Evolutionary conservation across 257 asterid species (phyloP), one percentile per base, ranked within the genome.

Genomic region (Lithospermum erythrorhizon): DNA sequence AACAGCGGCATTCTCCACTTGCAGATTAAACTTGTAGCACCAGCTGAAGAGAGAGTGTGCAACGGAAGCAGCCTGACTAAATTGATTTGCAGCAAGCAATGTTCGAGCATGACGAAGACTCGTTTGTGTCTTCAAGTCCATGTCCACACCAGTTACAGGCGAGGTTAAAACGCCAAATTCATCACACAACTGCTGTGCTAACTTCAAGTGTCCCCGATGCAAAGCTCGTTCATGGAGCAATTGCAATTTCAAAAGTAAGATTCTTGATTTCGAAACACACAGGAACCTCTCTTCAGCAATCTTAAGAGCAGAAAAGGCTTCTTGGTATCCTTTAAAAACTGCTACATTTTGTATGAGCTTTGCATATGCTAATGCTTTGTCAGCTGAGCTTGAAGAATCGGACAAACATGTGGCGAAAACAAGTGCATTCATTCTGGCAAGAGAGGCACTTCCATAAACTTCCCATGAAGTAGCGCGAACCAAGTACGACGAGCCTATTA

Each of bases 401-500:
- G 81, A 73, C 71, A 83, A 88, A 82, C 95, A 84, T 54, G 97
- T 83, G 55, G 95, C 89, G 79, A 76, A 93, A 63, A 76, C 83
- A 65, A 89, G 84, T 49, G 95, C 83, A 80, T 76, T 86, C 63
- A 79, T 78, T 73, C 86, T 79, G 63, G 95, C 95, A 70, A 88
- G 87, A 63, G 95, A 85, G 20, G 94, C 81, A 70, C 98, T 86
- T 75, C 96, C 98, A 73, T 88, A 89, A 77, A 80, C 74, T 86
- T 91, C 98, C 98, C 98, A 91, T 35, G 95, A 77, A 81, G 85
- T 78, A 66, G 96, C 95, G 58, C 94, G 97, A 45, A 82, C 85
- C 85, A 91, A 73, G 71, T 85, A 86, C 47, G 95, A 84, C 62
- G 97, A 85, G 60, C 97, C 97, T 75, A 83, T 66, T 61, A 91